Percentiles rank a stretch among this genome's conserved stretches.
phyloP scores from a whole-genome alignment of 2,329 filamentous ascomycete species.

The Huntiella moniliformis region DNA sequence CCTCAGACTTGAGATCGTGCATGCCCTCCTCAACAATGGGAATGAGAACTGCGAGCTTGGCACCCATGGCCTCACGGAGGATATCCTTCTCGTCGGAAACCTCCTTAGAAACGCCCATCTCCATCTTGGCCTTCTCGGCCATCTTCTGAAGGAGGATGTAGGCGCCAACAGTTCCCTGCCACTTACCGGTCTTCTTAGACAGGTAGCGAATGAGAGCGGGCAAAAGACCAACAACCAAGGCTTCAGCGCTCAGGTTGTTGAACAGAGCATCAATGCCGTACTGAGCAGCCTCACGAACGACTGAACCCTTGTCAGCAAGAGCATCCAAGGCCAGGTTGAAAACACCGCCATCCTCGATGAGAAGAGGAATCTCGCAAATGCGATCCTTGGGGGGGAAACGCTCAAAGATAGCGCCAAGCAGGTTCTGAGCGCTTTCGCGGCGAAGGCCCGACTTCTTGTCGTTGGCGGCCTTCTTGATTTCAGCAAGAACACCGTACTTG shows the following conservation, averaged over 20 bases:
- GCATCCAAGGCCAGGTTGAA: slow-evolving; percentile 61
- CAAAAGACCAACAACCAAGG: slow-evolving; percentile 64
- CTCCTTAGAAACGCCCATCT: slow-evolving; percentile 58
- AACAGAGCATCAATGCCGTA: slow-evolving; percentile 88
- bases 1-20: slow-evolving; percentile 87
- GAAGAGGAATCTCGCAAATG: slow-evolving; percentile 60
- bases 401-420: slow-evolving; percentile 85
- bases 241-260: slow-evolving; percentile 58
- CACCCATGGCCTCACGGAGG: slow-evolving; percentile 77
- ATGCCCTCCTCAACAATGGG: slow-evolving; percentile 82
- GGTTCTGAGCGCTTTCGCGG: slow-evolving; percentile 85
- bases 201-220: slow-evolving; percentile 61
- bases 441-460: slow-evolving; percentile 85
- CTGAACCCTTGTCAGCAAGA: slow-evolving; percentile 71
- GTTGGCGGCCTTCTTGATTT: slow-evolving; percentile 52
- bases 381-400: slow-evolving; percentile 62
- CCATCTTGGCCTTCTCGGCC: slow-evolving; percentile 84
- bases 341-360: slow-evolving; percentile 62
- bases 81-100: slow-evolving; percentile 77
- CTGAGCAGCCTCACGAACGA: slow-evolving; percentile 79
- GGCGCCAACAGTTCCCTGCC: slow-evolving; percentile 87
- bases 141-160: slow-evolving; percentile 74
- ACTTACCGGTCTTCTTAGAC: slow-evolving; percentile 72
- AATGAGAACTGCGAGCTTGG: slow-evolving; percentile 68
- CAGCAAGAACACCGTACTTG: slow-evolving; percentile 34